Base-by-base conservation (phyloP, 768 basidiomycete species). In the Lanmaoa pseudosensibilis region DNA sequence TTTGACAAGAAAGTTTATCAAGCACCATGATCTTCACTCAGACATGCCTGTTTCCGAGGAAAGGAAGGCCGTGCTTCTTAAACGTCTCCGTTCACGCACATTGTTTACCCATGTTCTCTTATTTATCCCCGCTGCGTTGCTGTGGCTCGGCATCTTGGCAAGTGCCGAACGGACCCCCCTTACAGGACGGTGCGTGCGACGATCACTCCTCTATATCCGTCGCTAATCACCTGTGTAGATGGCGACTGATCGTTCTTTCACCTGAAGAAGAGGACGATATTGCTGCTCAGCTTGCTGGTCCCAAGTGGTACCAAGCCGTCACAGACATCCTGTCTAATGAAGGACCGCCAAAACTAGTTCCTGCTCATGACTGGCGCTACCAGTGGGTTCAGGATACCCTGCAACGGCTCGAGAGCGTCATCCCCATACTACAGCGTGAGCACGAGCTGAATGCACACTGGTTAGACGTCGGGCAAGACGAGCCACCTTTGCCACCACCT, bases 191-290 rank as follows among this genome's bases (percentile, higher is more conserved):
- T 91, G 58, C 50, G 85, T 74, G 15, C 4, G 38, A 27, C 38
- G 19, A 34, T 49, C 16, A 3, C 13, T 25, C 12, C 15, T 51
- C 48, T 19, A 47, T 51, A 12, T 41, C 33, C 23, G 13, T 47
- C 49, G 19, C 55, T 61, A 8, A 62, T 54, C 27, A 52, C n/a
- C 8, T 30, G 30, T 60, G 11, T 36, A 92, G 93, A 65, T 91
- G 89, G 88, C 82, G 94, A 51, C 72, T 94, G 62, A 95, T 97
- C 57, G 77, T 95, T 10, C 80, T 97, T 16, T 94, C 92, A 4
- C 94, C 94, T 2, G 90, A 93, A 62, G 94, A 97, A 73, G 94
- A 98, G 68, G 92, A 94, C 50, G 85, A 85, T 32, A 91, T 98
- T 40, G 85, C 92, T n/a, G 72, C 77, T 4, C 87, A 91, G 65